Conservation (phyloP, 495 filamentous ascomycete species). For the Aspergillus panamensis region DNA sequence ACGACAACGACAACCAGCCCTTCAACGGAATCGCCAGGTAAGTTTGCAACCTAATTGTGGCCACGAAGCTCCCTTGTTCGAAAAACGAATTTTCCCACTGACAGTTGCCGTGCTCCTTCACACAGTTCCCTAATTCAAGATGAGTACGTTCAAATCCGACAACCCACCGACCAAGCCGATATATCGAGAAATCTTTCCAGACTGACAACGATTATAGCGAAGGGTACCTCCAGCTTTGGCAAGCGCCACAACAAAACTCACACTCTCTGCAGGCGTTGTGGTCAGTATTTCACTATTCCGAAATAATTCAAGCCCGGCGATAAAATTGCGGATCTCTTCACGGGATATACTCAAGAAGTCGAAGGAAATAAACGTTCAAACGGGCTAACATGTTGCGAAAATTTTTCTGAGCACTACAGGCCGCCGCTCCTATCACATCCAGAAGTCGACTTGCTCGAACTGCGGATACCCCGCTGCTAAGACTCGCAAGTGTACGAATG, state of each 20-base stretch:
- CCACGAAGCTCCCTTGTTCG: not conserved
- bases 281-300: constrained; percentile 56
- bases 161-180: constrained; percentile 25
- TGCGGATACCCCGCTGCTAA: constrained; percentile 98
- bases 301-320: constrained; percentile 15
- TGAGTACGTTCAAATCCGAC: constrained; percentile 54
- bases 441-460: constrained; percentile 96
- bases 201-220: constrained; percentile 58
- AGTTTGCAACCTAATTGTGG: constrained; percentile 15
- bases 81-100: constrained; percentile 10
- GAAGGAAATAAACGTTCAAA: constrained; percentile 9
- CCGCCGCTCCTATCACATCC: constrained; percentile 95
- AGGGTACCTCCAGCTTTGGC: constrained; percentile 96
- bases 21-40: constrained; percentile 52
- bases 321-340: constrained; percentile 16
- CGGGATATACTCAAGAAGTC: constrained; percentile 9
- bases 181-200: constrained; percentile 29
- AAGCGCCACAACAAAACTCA: constrained; percentile 99
- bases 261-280: constrained; percentile 98
- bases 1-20: constrained; percentile 52
- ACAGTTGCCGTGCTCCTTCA: constrained; percentile 15
- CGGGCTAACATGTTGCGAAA: constrained; percentile 28
- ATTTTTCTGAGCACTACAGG: constrained; percentile 51
- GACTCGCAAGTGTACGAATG: constrained; percentile 92
- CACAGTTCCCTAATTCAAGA: constrained; percentile 57